Evolutionary conservation across 108 stramenopile species (phyloP).

Genomic region (Nannochloropsis salina): DNA sequence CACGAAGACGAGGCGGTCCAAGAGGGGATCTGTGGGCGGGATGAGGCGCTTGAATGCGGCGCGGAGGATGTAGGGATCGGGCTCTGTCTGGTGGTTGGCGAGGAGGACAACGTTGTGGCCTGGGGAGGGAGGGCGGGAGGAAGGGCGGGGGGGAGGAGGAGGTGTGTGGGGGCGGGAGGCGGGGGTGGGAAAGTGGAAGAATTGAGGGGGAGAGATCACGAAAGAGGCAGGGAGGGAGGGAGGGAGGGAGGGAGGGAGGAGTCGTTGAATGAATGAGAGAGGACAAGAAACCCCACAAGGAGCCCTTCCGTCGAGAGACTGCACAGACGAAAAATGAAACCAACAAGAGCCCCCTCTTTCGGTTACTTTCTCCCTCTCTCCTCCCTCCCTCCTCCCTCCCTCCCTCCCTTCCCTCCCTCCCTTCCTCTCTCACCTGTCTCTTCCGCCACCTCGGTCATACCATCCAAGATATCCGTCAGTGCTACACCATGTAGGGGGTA

Average conservation of each 20-base stretch:
- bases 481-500: not conserved
- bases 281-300: not conserved
- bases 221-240: no score
- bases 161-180: not conserved
- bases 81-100: not conserved
- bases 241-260: not conserved
- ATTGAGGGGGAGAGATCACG: not conserved
- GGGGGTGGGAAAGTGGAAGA: not conserved
- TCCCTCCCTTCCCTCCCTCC: not conserved
- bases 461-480: not conserved
- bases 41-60: not conserved
- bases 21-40: not conserved
- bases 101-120: not conserved
- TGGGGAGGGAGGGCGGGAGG: not conserved
- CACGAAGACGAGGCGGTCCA: not conserved
- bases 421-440: not conserved
- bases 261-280: not conserved
- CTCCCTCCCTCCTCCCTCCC: not conserved
- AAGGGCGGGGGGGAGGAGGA: not conserved
- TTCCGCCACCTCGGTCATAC: not conserved
- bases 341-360: not conserved
- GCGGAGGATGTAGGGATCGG: slow-evolving; percentile 2
- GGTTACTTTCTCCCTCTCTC: not conserved
- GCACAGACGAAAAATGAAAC: not conserved
- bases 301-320: not conserved